phyloP scores from a whole-genome alignment of 805 yeast genomes.

The Pachysolen tannophilus region DNA sequence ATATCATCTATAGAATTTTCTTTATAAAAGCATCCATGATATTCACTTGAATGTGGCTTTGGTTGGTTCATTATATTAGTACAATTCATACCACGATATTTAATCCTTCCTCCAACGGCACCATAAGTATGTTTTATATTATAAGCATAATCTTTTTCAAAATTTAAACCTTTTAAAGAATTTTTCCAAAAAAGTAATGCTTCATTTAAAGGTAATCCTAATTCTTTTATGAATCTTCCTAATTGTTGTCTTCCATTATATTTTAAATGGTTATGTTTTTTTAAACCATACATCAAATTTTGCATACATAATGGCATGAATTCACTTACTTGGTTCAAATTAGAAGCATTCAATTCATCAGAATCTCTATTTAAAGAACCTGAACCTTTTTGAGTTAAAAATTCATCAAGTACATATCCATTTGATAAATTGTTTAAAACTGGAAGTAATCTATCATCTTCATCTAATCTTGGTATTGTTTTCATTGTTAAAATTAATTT shows the following conservation, averaged over 20 bases:
- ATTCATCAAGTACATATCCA: slow-evolving; percentile 56
- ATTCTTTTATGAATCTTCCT: slow-evolving; percentile 77
- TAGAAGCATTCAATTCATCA: slow-evolving; percentile 49
- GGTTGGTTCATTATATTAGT: slow-evolving; percentile 66
- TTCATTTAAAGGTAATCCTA: slow-evolving; percentile 83
- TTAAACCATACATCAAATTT: slow-evolving; percentile 55
- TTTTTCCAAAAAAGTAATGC: slow-evolving; percentile 78
- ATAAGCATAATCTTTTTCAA: slow-evolving; percentile 83
- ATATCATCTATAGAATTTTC: slow-evolving; percentile 64
- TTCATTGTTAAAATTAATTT: slow-evolving; percentile 65
- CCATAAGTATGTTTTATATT: slow-evolving; percentile 88
- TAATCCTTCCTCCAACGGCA: slow-evolving; percentile 79
- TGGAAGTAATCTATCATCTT: slow-evolving; percentile 84
- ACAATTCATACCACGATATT: slow-evolving; percentile 84
- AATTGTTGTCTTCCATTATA: slow-evolving; percentile 83
- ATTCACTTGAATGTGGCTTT: slow-evolving; percentile 58
- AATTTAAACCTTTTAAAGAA: slow-evolving; percentile 68
- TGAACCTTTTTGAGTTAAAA: slow-evolving; percentile 18
- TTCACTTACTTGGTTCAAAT: slow-evolving; percentile 45
- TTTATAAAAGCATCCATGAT: slow-evolving; percentile 91
- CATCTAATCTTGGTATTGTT: slow-evolving; percentile 77
- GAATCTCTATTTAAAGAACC: slow-evolving; percentile 4
- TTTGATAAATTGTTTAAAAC: slow-evolving; percentile 70
- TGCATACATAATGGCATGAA: slow-evolving; percentile 82
- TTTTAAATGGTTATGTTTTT: slow-evolving; percentile 61